Base-by-base conservation (phyloP, 106 monocot species). In the Apostasia shenzhenica region DNA sequence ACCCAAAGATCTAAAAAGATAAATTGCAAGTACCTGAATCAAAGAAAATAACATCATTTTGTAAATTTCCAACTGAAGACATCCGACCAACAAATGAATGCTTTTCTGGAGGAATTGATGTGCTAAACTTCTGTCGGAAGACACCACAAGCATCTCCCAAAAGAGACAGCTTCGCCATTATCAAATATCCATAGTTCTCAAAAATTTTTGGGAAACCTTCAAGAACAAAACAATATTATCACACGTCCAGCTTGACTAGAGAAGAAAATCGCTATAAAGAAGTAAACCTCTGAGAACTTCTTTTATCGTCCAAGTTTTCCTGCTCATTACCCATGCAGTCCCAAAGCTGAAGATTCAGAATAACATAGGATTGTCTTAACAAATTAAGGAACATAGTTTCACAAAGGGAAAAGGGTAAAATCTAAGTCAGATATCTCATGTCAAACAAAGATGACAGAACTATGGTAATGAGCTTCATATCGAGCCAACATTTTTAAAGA, bases 61-160 rank as follows among this genome's bases (percentile, higher is more conserved):
- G 66, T 51, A 89, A 67, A 5, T 62, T 84, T 45, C 70, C 83
- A 78, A 86, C 45, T n/a, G 95, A 82, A 55, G 95, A 95, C 63
- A 82, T 38, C 59, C 84, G 67, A 76, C 66, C 71, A 80, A 78
- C 65, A 76, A 67, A 82, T 54, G 76, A 80, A 61, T 80, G 45
- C 45, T 63, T 74, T 45, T 76, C 76, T 37, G 63, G 37, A 63
- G 78, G 67, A 57, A 72, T 13, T 12, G 10, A 11, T 52, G 49
- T 51, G 45, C 77, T 37, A 52, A 70, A 14, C 42, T 48, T 65
- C 40, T 70, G 57, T 46, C 57, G 37, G 8, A 72, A 59, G 26
- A 42, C 40, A 59, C 42, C 66, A 45, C 66, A 9, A 47, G 77
- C 40, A 57, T 88, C 75, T 55, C 74, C 72, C 14, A 91, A 69